These are phyloP conservation scores for Melanomma pulvis-pyrius DNA, from an alignment of 495 filamentous ascomycete genomes.

Conservation along the genomic window DNA sequence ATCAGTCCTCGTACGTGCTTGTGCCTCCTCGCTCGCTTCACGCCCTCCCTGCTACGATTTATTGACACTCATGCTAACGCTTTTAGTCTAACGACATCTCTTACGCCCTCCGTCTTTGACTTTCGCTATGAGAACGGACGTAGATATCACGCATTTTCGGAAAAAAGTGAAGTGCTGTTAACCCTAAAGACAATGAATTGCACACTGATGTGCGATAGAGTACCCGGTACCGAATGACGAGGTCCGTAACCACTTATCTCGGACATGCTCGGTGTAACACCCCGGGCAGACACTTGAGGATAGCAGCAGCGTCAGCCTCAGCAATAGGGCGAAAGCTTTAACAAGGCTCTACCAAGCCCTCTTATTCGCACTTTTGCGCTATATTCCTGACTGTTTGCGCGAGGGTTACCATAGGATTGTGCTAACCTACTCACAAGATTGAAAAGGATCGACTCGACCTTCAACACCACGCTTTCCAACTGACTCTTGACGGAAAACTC, in stretches of 20 bases:
- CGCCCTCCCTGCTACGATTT: not conserved
- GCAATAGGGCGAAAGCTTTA: too few relatives aligned
- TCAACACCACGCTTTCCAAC: constrained; percentile 52
- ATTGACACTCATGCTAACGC: not conserved
- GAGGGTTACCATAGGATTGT: not conserved
- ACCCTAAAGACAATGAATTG: not conserved
- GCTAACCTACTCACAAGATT: constrained; percentile 33
- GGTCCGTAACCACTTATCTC: constrained; percentile 31
- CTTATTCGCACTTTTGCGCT: too few relatives aligned
- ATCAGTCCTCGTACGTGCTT: constrained; percentile 22
- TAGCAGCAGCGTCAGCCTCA: too few relatives aligned
- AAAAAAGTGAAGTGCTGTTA: constrained; percentile 51
- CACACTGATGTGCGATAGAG: constrained; percentile 39
- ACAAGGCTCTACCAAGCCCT: too few relatives aligned
- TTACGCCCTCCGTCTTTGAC: constrained; percentile 24
- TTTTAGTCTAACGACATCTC: constrained; percentile 25
- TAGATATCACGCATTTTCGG: constrained; percentile 61
- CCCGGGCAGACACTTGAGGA: too few relatives aligned
- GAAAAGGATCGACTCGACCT: constrained; percentile 55
- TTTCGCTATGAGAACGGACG: constrained; percentile 55
- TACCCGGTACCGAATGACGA: constrained; percentile 64
- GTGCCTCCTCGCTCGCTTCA: not conserved
- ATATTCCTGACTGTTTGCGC: too few relatives aligned
- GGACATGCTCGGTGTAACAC: too few relatives aligned
- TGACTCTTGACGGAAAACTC: constrained; percentile 50